phyloP scores from a whole-genome alignment of 164 flowering plant genomes.

The Litsea cubeba region DNA sequence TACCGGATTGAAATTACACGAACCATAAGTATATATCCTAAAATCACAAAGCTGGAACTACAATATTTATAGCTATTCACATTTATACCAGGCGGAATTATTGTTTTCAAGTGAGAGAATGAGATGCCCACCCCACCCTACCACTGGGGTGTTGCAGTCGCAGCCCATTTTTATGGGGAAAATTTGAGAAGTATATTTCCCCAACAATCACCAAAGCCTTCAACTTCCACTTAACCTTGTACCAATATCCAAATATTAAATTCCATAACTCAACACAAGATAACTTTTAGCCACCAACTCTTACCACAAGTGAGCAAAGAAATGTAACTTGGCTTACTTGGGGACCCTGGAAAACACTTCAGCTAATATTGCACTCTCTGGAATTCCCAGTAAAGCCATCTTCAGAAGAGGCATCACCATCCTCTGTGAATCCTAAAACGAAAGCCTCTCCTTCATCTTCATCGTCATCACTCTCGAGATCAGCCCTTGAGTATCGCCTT shows the following conservation, averaged over 20 bases:
- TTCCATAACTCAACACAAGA: neutral
- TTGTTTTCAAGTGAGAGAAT: neutral
- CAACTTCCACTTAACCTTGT: neutral
- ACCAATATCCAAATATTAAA: neutral
- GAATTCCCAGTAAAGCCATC: constrained; percentile 30
- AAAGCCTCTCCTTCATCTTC: constrained; percentile 38
- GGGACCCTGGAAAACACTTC: constrained; percentile 5
- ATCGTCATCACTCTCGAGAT: constrained; percentile 44
- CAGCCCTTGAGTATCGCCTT: constrained; percentile 37
- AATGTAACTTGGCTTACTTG: neutral
- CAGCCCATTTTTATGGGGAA: neutral
- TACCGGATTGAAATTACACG: neutral
- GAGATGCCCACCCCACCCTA: neutral
- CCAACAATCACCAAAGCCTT: neutral
- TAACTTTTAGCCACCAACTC: neutral
- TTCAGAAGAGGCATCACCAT: constrained; percentile 34
- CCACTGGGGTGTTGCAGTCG: neutral
- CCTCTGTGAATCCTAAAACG: constrained; percentile 29
- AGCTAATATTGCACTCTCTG: constrained; percentile 55
- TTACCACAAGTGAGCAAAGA: neutral
- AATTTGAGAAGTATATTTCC: neutral
- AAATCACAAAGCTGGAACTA: too few species aligned
- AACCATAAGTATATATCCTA: too few species aligned
- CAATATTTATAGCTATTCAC: neutral
- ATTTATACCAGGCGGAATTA: neutral